phyloP scores from a whole-genome alignment of 106 monocot genomes.

The Dendrobium huoshanense region DNA sequence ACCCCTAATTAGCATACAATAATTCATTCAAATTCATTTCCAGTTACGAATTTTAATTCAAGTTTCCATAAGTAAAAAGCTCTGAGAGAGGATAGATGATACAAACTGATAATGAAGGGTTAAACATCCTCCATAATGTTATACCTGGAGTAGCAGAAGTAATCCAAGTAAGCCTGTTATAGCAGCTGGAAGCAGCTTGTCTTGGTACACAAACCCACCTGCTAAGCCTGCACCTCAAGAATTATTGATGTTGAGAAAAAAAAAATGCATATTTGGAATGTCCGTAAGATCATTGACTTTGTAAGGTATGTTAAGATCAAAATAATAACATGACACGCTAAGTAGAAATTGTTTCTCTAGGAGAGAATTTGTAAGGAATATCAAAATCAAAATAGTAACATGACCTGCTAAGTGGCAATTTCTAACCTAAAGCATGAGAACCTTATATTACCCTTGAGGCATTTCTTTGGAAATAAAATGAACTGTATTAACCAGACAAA shows the following conservation, averaged over 20 bases:
- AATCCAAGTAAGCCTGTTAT: conserved; percentile 76
- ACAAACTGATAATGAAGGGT: no score
- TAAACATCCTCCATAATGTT: background rate
- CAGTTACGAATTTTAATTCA: background rate
- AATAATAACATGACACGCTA: background rate
- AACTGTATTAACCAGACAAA: background rate
- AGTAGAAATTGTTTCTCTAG: background rate
- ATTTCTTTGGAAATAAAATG: conserved; percentile 3
- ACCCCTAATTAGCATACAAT: background rate
- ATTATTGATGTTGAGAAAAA: background rate
- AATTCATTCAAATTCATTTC: background rate
- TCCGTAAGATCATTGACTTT: no score
- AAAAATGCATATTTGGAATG: background rate
- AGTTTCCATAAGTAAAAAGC: background rate
- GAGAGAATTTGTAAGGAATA: background rate
- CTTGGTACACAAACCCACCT: conserved; percentile 59
- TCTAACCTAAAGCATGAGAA: no score
- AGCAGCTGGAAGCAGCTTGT: conserved; percentile 78
- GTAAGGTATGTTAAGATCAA: background rate
- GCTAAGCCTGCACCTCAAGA: conserved; percentile 43
- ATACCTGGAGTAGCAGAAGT: conserved; percentile 82
- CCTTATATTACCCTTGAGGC: no score
- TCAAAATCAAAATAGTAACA: no score
- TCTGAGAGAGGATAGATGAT: background rate
- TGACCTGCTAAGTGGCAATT: no score